phyloP scores from a whole-genome alignment of 2,329 filamentous ascomycete genomes.

The Myotisia sp. region DNA sequence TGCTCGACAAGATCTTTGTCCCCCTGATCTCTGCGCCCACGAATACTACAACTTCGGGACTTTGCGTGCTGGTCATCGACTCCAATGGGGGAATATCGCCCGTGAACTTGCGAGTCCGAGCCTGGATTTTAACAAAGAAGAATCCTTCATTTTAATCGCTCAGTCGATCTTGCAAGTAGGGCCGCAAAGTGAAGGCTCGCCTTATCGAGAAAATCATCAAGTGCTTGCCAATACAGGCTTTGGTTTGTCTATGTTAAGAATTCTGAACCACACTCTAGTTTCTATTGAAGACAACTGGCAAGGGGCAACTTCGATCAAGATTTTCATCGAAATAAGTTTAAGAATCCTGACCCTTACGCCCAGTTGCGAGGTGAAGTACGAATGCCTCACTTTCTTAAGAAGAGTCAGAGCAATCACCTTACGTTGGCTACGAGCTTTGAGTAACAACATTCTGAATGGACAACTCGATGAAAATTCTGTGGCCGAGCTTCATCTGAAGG shows the following conservation, averaged over 20 bases:
- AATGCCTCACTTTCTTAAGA: constrained; percentile 21
- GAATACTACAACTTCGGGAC: constrained; percentile 43
- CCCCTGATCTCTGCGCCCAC: constrained; percentile 34
- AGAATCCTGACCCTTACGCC: constrained; percentile 31
- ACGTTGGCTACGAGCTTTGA: constrained; percentile 29
- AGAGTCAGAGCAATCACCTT: constrained; percentile 23
- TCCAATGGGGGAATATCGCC: constrained; percentile 46
- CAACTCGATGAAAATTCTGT: constrained; percentile 17
- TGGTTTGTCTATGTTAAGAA: constrained; percentile 18
- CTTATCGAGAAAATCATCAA: constrained; percentile 14
- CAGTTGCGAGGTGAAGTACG: constrained; percentile 11
- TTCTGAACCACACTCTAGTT: constrained; percentile 19
- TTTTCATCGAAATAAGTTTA: constrained; percentile 29
- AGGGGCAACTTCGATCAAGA: constrained; percentile 28
- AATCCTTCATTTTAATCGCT: constrained; percentile 35
- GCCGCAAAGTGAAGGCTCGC: constrained; percentile 10
- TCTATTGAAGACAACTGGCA: constrained; percentile 40
- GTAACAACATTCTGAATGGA: constrained; percentile 13
- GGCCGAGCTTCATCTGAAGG: constrained; percentile 20
- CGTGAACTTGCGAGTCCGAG: constrained; percentile 35
- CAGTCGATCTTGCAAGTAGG: constrained; percentile 40
- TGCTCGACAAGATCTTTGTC: constrained; percentile 36
- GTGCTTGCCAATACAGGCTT: constrained; percentile 17
- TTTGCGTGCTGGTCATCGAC: constrained; percentile 33
- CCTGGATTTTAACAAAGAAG: constrained; percentile 38